Conservation (phyloP, 2,329 filamentous ascomycete genomes). For the Aspergillus fumigatus region DNA sequence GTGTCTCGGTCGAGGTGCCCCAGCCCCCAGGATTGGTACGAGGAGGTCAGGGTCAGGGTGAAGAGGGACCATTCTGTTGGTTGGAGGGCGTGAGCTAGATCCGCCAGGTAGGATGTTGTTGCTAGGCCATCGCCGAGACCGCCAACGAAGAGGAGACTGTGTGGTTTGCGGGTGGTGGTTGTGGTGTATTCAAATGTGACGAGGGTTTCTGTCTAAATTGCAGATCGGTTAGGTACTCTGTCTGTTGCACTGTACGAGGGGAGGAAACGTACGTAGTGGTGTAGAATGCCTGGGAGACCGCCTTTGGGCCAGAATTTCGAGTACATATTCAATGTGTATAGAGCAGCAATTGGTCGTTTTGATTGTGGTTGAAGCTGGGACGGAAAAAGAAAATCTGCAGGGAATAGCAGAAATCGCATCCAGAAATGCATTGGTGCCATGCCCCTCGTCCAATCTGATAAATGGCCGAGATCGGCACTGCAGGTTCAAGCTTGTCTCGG, state of each 20-base stretch:
- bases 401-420: neutral
- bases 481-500: too few species aligned
- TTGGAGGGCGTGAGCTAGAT: conserved; percentile 45
- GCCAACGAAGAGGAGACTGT: conserved; percentile 55
- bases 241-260: neutral
- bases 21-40: conserved; percentile 53
- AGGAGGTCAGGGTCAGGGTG: conserved; percentile 49
- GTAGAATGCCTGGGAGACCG: conserved; percentile 32
- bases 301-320: conserved; percentile 36
- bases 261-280: conserved; percentile 31
- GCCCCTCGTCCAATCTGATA: conserved; percentile 1
- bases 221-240: conserved; percentile 12
- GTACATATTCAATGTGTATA: conserved; percentile 19
- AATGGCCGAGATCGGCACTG: conserved; percentile 14
- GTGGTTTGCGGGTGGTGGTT: conserved; percentile 27
- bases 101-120: conserved; percentile 50
- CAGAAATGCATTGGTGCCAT: neutral
- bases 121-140: conserved; percentile 56
- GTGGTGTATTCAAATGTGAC: conserved; percentile 40
- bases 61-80: conserved; percentile 51
- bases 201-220: conserved; percentile 28
- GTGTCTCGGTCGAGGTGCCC: conserved; percentile 51
- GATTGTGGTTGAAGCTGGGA: neutral
- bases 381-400: neutral
- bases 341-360: neutral